phyloP scores from a whole-genome alignment of 2,329 filamentous ascomycete species.

The Fusarium aywerte region DNA sequence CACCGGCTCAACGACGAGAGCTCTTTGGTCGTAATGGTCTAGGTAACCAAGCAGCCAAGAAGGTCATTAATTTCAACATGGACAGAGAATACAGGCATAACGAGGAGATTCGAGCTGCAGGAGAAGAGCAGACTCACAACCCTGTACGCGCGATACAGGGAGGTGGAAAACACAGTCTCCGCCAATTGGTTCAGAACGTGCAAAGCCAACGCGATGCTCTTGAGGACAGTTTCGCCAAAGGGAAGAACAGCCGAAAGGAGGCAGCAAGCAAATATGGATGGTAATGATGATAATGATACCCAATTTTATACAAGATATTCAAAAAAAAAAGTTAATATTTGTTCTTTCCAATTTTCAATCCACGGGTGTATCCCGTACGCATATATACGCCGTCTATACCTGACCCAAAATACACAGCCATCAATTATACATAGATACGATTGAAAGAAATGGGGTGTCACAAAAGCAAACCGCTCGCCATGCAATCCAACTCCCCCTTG shows the following conservation, averaged over 20 bases:
- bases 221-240: constrained; percentile 90
- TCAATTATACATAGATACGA: constrained; percentile 11
- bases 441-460: constrained; percentile 19
- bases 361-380: neutral
- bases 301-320: constrained; percentile 10
- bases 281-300: constrained; percentile 55
- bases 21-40: constrained; percentile 78
- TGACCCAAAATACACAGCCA: constrained; percentile 16
- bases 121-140: constrained; percentile 79
- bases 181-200: constrained; percentile 86
- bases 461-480: constrained; percentile 25
- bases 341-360: constrained; percentile 5
- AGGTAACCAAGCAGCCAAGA: constrained; percentile 56
- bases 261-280: constrained; percentile 87
- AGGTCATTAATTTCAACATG: constrained; percentile 87
- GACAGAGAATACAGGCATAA: constrained; percentile 89
- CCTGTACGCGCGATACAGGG: constrained; percentile 87
- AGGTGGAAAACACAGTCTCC: constrained; percentile 80
- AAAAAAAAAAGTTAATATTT: constrained; percentile 26
- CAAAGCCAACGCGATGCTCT: constrained; percentile 85
- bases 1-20: constrained; percentile 79
- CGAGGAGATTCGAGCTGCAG: constrained; percentile 75
- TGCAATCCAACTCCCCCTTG: constrained; percentile 10
- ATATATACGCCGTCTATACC: constrained; percentile 23
- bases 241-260: constrained; percentile 81